These are phyloP conservation scores for Flaveria brownii DNA, from an alignment of 129 eudicot genomes.

Conservation along the genomic window DNA sequence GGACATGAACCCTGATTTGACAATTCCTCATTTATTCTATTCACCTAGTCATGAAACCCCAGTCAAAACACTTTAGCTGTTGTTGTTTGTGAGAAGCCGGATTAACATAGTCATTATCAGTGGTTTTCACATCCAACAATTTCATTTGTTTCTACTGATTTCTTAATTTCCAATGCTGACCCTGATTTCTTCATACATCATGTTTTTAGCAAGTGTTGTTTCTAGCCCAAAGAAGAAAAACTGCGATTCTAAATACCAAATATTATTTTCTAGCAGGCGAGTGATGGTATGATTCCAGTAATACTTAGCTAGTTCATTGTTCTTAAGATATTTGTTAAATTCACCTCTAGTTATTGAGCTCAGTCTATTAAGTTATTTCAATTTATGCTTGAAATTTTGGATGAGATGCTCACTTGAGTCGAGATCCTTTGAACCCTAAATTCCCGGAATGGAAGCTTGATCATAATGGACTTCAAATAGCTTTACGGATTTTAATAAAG, in stretches of 20 bases:
- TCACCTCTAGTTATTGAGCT: not conserved
- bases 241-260: not conserved
- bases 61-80: not conserved
- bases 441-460: not conserved
- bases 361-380: not conserved
- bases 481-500: not conserved
- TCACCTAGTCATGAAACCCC: not conserved
- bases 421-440: not conserved
- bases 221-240: not conserved
- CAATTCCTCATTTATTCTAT: not conserved
- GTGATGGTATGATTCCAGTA: not conserved
- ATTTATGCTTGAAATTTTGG: not conserved
- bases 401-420: not conserved
- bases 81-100: not conserved
- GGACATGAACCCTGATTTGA: not conserved
- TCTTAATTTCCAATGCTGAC: not conserved
- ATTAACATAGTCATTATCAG: not conserved
- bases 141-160: not conserved
- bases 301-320: not conserved
- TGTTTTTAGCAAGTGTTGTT: not conserved
- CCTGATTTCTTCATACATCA: not conserved
- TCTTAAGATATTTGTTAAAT: not conserved
- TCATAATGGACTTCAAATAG: not conserved
- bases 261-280: not conserved
- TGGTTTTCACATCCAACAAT: not conserved